Evolutionary conservation across 306 rosid species (phyloP), one percentile per base, ranked within the genome.

Genomic region (Hippophae gyantsensis): DNA sequence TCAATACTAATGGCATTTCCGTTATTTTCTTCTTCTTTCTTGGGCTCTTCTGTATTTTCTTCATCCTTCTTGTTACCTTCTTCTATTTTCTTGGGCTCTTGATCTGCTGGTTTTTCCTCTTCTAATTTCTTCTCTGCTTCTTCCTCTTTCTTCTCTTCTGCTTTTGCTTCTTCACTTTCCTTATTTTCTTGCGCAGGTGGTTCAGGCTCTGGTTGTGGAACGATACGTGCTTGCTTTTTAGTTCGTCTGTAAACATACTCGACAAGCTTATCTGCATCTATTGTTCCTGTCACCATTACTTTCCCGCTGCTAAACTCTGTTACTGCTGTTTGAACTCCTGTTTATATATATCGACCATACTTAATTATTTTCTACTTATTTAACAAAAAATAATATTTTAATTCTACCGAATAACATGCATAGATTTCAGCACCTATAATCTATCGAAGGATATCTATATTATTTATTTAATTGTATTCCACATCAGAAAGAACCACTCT

Each of bases 231-330:
- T 72, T 82, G 95, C 68, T 90, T 90, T 70, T 76, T 87, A 42
- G 97, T 90, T 61, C 94, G 74, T 71, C 90, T 79, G 10, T 90
- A 84, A 2, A 90, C 94, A 56, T 90, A 90, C 2, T 87, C 94
- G 13, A 90, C 97, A 49, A 90, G 84, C 77, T 84, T 82, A 58
- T 82, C 68, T 58, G 74, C 95, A 67, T 90, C 90, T 94, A 90
- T 90, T 5, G 87, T 87, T 13, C 97, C 95, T 9, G 80, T 87
- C 65, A 87, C 95, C 1, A 47, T 62, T 55, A 90, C 95, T 73
- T 84, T 90, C 50, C 94, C 95, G 32, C 84, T 81, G 42, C 69
- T 72, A 2, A 82, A 66, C 62, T 87, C 95, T 48, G 97, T 84
- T 57, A 25, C 69, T n/a, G 85, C 87, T 42, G 76, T 82, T 78